These are phyloP conservation scores for Pseudopyricularia javanii DNA, from an alignment of 2,329 filamentous ascomycete genomes.

Conservation along the genomic window DNA sequence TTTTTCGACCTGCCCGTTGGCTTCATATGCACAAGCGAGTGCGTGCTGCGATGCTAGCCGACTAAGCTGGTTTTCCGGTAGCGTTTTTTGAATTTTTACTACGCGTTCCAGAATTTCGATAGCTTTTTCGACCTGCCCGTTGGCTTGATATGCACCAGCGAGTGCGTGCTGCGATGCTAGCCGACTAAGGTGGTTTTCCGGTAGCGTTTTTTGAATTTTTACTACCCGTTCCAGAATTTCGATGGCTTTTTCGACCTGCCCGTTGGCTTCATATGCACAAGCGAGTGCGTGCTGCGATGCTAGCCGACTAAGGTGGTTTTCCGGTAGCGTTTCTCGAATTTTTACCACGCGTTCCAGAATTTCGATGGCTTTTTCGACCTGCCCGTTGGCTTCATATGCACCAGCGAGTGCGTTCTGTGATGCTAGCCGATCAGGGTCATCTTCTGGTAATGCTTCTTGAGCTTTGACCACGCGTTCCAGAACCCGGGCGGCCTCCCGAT, in stretches of 20 bases:
- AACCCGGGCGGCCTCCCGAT: background rate
- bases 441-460: background rate
- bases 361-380: slow-evolving; percentile 43
- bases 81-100: background rate
- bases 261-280: background rate
- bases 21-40: background rate
- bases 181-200: background rate
- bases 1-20: background rate
- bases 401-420: background rate
- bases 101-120: background rate
- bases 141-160: background rate
- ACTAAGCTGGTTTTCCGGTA: background rate
- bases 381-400: slow-evolving; percentile 25
- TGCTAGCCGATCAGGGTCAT: background rate
- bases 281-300: background rate
- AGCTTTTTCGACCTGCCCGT: background rate
- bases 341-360: background rate
- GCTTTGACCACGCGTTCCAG: background rate
- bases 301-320: background rate
- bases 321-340: background rate
- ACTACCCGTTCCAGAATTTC: background rate
- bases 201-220: background rate
- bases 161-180: background rate
- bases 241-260: background rate
- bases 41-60: background rate